Conservation (phyloP, 2,329 filamentous ascomycete genomes). For the Diaporthe nobilis region DNA sequence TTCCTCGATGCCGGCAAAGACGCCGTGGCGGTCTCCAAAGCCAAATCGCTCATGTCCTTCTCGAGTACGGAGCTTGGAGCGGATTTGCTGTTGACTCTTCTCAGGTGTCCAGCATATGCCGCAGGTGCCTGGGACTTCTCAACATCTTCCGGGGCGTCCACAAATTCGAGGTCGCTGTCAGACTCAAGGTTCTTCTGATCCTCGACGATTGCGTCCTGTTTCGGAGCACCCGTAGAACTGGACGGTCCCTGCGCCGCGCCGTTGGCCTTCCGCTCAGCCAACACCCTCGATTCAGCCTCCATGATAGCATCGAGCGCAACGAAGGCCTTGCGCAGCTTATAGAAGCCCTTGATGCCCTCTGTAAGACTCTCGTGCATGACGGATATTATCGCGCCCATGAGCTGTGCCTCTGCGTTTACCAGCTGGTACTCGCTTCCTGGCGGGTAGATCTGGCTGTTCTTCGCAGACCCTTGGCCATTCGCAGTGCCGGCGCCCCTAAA, state of each 20-base stretch:
- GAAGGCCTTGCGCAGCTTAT: conserved; percentile 91
- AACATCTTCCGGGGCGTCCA: conserved; percentile 65
- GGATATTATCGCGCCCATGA: conserved; percentile 90
- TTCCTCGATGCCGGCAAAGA: conserved; percentile 33
- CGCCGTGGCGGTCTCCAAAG: conserved; percentile 11
- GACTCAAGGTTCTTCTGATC: conserved; percentile 41
- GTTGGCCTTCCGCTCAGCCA: conserved; percentile 46
- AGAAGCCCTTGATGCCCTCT: conserved; percentile 91
- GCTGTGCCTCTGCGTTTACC: conserved; percentile 85
- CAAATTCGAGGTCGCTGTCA: conserved; percentile 64
- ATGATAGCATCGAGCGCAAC: conserved; percentile 85
- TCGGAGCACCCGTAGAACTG: background rate
- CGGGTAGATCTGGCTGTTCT: conserved; percentile 74
- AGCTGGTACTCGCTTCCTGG: conserved; percentile 90
- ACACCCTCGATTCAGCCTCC: conserved; percentile 75
- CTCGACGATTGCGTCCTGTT: background rate
- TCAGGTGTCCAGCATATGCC: conserved; percentile 61
- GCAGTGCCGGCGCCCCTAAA: conserved; percentile 44
- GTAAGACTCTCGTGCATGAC: conserved; percentile 94
- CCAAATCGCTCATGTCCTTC: conserved; percentile 35
- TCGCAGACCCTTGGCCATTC: conserved; percentile 50
- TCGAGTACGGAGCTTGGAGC: conserved; percentile 38
- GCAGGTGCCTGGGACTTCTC: conserved; percentile 60
- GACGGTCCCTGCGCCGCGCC: conserved; percentile 4
- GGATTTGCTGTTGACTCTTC: conserved; percentile 48